Evolutionary conservation across 495 filamentous ascomycete species (phyloP), one percentile per base, ranked within the genome.

Genomic region (Penicillium cataractarum): DNA sequence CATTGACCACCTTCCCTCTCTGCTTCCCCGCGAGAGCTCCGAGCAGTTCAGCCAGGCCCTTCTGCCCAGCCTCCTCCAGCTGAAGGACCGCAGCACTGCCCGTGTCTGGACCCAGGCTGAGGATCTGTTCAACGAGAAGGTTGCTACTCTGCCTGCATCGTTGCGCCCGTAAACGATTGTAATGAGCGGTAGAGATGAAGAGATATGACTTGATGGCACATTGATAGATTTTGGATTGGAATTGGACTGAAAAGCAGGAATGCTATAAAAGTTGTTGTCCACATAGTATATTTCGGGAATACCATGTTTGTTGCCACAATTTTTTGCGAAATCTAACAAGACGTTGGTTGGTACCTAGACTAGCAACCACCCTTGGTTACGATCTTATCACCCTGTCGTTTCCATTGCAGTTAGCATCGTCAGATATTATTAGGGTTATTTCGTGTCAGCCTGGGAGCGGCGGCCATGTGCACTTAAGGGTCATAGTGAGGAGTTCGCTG

Each of bases 1-100:
- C 55, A 97, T 98, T 67, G 93, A 97, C 71, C 94, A 97, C 71
- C 84, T 98, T 9, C 94, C 94, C 6, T 90, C 87, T 31, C 84
- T 97, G 39, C 83, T 98, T 19, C 91, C 94, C 10, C 81, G 93
- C 48, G 94, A 98, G 76, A 87, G 91, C 39, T 91, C 87, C 33
- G 94, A 98, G 80, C 86, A 90, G 27, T 97, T 97, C 74, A 92
- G 88, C 76, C 76, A 82, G 46, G 90, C 89, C 27, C 78, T 98
- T 58, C 76, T 98, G 37, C 92, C 93, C 3, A 89, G 87, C 65
- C 78, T 98, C 61, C 71, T 96, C 48, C 83, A 89, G 65, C 79
- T 97, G 54, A 92, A 94, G 72, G 83, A 92, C 72, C 85, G 92
- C 71, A 74, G 80, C 35, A 89, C 82, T 50, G 78, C 84, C 24